These are phyloP conservation scores for Blastobotrys serpentis DNA, from an alignment of 1,139 yeast genomes.

Conservation along the genomic window DNA sequence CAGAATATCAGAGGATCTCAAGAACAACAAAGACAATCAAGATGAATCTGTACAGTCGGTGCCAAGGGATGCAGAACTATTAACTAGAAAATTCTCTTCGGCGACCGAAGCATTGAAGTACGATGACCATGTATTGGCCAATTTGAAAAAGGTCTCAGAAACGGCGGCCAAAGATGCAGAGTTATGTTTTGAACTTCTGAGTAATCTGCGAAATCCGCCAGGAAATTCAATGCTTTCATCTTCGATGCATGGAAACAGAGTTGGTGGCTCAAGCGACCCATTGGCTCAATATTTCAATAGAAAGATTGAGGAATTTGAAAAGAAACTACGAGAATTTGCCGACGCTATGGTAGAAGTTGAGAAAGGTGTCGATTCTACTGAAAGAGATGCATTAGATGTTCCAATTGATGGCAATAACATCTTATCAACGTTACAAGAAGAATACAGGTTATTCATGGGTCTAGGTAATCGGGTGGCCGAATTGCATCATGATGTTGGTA, in stretches of 20 bases:
- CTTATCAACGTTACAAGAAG: slow-evolving; percentile 71
- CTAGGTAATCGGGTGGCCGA: slow-evolving; percentile 88
- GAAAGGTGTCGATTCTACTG: slow-evolving; percentile 70
- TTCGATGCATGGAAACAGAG: slow-evolving; percentile 20
- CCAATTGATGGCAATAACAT: slow-evolving; percentile 46
- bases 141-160: slow-evolving; percentile 45
- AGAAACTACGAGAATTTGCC: slow-evolving; percentile 66
- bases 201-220: slow-evolving; percentile 57
- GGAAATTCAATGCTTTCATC: slow-evolving; percentile 22
- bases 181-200: slow-evolving; percentile 62
- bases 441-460: slow-evolving; percentile 84
- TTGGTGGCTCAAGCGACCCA: slow-evolving; percentile 48
- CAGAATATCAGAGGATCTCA: slow-evolving; percentile 74
- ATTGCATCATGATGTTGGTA: slow-evolving; percentile 70
- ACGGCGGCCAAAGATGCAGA: slow-evolving; percentile 55
- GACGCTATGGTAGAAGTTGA: slow-evolving; percentile 69
- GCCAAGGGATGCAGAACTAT: slow-evolving; percentile 78
- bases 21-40: slow-evolving; percentile 63
- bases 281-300: slow-evolving; percentile 58
- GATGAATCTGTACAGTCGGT: slow-evolving; percentile 70
- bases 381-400: slow-evolving; percentile 50
- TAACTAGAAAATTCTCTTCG: slow-evolving; percentile 60
- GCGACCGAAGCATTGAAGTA: slow-evolving; percentile 68
- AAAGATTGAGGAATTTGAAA: slow-evolving; percentile 51
- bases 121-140: slow-evolving; percentile 56